Conservation (phyloP, 805 yeast species). For the Naumovozyma baii region DNA sequence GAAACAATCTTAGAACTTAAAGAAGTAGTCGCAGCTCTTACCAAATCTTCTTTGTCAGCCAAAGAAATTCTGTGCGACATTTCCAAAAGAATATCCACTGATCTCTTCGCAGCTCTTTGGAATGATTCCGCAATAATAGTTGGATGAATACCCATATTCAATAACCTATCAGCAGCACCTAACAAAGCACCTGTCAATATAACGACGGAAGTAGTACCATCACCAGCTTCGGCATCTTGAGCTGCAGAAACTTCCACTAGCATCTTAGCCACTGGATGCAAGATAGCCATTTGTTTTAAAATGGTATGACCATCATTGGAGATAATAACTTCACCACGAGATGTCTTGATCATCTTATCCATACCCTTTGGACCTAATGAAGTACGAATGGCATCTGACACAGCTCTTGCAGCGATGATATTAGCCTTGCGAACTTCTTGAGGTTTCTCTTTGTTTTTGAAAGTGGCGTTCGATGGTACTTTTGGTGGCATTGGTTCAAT, state of each 20-base stretch:
- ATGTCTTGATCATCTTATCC: slow-evolving; percentile 98
- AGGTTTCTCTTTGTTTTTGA: slow-evolving; percentile 89
- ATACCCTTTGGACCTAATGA: slow-evolving; percentile 97
- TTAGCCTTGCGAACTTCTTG: slow-evolving; percentile 86
- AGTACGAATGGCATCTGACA: slow-evolving; percentile 89
- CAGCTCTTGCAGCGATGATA: slow-evolving; percentile 87
- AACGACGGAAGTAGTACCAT: slow-evolving; percentile 96
- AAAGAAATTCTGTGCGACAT: slow-evolving; percentile 80
- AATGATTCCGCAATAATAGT: slow-evolving; percentile 88
- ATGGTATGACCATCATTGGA: slow-evolving; percentile 98
- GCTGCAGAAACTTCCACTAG: slow-evolving; percentile 95
- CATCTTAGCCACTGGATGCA: slow-evolving; percentile 98
- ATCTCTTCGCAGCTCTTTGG: slow-evolving; percentile 76
- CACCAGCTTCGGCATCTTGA: slow-evolving; percentile 99
- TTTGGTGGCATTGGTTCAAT: slow-evolving; percentile 21
- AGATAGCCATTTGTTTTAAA: slow-evolving; percentile 91
- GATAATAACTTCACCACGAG: slow-evolving; percentile 83
- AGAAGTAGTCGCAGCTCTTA: slow-evolving; percentile 91
- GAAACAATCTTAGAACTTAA: slow-evolving; percentile 91
- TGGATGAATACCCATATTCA: slow-evolving; percentile 90
- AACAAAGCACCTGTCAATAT: slow-evolving; percentile 88
- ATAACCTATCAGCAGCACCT: slow-evolving; percentile 88
- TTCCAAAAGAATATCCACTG: slow-evolving; percentile 70
- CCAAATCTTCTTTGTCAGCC: slow-evolving; percentile 68
- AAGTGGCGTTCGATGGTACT: slow-evolving; percentile 69